phyloP scores from a whole-genome alignment of 768 basidiomycete species.

The Suillus fuscotomentosus region DNA sequence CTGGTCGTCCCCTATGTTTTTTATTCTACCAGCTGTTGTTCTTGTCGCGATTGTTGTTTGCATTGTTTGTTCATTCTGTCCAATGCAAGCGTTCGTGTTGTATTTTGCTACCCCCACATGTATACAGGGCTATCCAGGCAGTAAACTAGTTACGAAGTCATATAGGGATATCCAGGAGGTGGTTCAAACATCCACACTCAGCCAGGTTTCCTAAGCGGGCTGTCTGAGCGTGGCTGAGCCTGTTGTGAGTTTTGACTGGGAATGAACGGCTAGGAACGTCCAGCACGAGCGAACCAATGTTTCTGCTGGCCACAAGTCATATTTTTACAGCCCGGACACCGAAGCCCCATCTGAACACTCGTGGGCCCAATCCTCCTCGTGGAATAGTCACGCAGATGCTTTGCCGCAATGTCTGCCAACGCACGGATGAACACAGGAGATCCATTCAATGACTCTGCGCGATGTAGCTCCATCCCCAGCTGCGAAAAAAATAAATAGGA shows the following conservation, averaged over 20 bases:
- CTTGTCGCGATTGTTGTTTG: too few species aligned
- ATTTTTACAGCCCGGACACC: slow-evolving; percentile 95
- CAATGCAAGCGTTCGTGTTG: too few species aligned
- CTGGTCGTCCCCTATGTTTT: too few species aligned
- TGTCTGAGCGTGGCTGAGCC: too few species aligned
- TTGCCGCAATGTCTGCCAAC: slow-evolving; percentile 84
- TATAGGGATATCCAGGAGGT: too few species aligned
- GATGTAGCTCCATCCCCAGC: slow-evolving; percentile 88
- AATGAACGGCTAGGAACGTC: slow-evolving; percentile 34
- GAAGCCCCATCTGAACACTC: slow-evolving; percentile 77
- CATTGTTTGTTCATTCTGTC: too few species aligned
- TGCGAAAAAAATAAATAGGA: slow-evolving; percentile 30
- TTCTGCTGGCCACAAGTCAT: slow-evolving; percentile 85
- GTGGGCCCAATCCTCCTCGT: slow-evolving; percentile 57
- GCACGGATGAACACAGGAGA: slow-evolving; percentile 96
- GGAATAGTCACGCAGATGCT: slow-evolving; percentile 68
- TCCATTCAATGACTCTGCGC: slow-evolving; percentile 90
- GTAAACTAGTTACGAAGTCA: background rate
- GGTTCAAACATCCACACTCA: too few species aligned
- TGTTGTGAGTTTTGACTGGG: too few species aligned
- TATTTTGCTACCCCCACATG: background rate
- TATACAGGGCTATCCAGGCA: background rate
- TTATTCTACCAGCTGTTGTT: too few species aligned
- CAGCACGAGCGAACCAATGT: slow-evolving; percentile 84
- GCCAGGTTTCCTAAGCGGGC: too few species aligned